Conservation (phyloP, 352 stramenopile species). For the Phytophthora melonis region DNA sequence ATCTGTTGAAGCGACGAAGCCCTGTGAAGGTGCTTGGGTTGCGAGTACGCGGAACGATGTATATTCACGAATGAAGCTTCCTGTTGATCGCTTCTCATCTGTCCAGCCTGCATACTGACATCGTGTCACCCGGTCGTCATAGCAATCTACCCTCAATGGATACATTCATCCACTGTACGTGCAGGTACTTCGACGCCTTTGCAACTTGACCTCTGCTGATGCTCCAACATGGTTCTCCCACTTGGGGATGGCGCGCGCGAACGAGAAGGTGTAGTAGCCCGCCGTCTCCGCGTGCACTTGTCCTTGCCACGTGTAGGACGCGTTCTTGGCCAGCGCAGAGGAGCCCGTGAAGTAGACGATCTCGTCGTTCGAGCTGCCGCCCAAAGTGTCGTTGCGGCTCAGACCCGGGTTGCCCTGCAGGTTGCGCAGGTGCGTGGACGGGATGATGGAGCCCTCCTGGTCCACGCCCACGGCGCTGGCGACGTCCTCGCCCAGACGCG, state of each 20-base stretch:
- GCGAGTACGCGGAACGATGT: no score
- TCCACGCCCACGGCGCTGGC: slow-evolving; percentile 39
- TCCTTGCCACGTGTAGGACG: slow-evolving; percentile 43
- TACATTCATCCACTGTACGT: no score
- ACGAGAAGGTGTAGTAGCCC: slow-evolving; percentile 44
- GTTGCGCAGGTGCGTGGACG: slow-evolving; percentile 42
- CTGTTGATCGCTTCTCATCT: no score
- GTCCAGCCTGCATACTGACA: no score
- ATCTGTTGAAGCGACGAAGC: no score
- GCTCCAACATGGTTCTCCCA: no score
- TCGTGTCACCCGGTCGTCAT: no score
- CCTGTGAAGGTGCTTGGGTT: no score
- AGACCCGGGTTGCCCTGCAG: slow-evolving; percentile 34
- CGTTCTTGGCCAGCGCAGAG: slow-evolving; percentile 27
- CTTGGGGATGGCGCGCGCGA: slow-evolving; percentile 35
- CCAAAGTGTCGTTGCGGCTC: slow-evolving; percentile 30
- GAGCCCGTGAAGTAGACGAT: slow-evolving; percentile 44
- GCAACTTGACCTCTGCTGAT: no score
- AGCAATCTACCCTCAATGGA: no score
- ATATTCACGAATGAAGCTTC: no score
- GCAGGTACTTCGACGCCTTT: no score
- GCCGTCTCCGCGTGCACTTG: slow-evolving; percentile 37
- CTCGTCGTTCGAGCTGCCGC: slow-evolving; percentile 26
- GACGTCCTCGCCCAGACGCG: slow-evolving; percentile 36
- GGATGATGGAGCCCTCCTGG: slow-evolving; percentile 41